A percentile compares a stretch with the other conserved stretches of the same genome.
phyloP scores from a whole-genome alignment of 2,329 filamentous ascomycete species.

The Penicillium sp. region DNA sequence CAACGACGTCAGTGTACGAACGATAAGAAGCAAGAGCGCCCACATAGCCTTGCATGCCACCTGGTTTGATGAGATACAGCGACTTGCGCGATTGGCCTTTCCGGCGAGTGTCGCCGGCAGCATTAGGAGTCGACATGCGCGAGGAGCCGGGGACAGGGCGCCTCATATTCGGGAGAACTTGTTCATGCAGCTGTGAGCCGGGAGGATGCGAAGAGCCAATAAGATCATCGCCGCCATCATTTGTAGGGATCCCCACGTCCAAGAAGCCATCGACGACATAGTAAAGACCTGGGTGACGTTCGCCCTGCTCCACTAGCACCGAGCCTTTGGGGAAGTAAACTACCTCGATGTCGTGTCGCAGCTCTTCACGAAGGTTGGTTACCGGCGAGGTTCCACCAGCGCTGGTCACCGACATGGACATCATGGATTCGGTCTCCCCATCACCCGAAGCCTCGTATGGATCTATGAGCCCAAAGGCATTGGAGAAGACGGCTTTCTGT shows the following conservation, averaged over 20 bases:
- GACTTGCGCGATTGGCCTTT: conserved; percentile 56
- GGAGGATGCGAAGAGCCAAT: conserved; percentile 31
- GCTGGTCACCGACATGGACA: conserved; percentile 60
- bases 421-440: conserved; percentile 79
- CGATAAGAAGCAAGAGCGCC: conserved; percentile 91
- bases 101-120: conserved; percentile 29
- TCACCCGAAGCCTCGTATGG: conserved; percentile 67
- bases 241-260: conserved; percentile 78
- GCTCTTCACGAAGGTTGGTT: conserved; percentile 64
- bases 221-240: conserved; percentile 50
- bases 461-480: conserved; percentile 88
- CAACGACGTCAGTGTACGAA: conserved; percentile 93
- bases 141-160: conserved; percentile 43
- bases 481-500: conserved; percentile 72
- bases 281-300: conserved; percentile 92
- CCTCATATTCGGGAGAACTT: conserved; percentile 43
- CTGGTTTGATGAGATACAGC: conserved; percentile 87
- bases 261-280: conserved; percentile 97
- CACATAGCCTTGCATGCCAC: conserved; percentile 87
- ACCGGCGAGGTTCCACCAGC: conserved; percentile 59
- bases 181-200: conserved; percentile 29
- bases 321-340: conserved; percentile 95
- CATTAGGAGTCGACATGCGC: conserved; percentile 24
- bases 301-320: conserved; percentile 90
- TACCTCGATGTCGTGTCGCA: conserved; percentile 90